Conservation (phyloP, 345 rosid species). For the Bruguiera parviflora region DNA sequence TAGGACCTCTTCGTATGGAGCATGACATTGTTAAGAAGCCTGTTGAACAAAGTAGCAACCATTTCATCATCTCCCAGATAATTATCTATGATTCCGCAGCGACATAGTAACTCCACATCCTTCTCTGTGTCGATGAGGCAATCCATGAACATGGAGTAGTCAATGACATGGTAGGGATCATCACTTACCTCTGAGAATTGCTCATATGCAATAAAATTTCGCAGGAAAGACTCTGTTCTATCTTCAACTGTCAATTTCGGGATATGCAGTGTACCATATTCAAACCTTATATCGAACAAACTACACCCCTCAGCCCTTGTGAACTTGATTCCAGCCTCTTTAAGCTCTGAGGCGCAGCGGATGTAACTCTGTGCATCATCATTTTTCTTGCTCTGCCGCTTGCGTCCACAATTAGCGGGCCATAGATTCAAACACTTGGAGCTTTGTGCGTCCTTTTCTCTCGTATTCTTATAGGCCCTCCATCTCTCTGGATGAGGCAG, state of each 20-base stretch:
- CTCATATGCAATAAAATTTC: constrained; percentile 22
- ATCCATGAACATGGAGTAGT: constrained; percentile 20
- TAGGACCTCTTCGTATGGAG: rapidly evolving
- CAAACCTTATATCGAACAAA: constrained; percentile 20
- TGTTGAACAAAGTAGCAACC: constrained; percentile 14
- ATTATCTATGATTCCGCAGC: neutral
- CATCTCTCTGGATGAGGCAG: neutral
- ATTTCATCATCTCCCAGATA: constrained; percentile 18
- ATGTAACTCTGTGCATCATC: neutral
- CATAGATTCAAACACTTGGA: neutral
- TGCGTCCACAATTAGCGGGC: too few species aligned
- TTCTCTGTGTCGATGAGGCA: constrained; percentile 1
- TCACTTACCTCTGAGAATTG: neutral
- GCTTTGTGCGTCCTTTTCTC: neutral
- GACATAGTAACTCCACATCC: constrained; percentile 24
- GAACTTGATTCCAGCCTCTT: constrained; percentile 29
- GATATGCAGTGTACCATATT: constrained; percentile 8
- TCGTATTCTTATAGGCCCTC: neutral
- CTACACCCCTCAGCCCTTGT: neutral
- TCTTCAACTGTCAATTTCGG: constrained; percentile 3
- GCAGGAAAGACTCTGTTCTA: constrained; percentile 7
- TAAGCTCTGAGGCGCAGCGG: constrained; percentile 16
- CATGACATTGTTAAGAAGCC: neutral
- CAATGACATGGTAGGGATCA: neutral
- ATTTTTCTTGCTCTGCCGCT: neutral